Base-by-base conservation (phyloP, 371 early-diverging fungal species). In the Cokeromyces recurvatus region DNA sequence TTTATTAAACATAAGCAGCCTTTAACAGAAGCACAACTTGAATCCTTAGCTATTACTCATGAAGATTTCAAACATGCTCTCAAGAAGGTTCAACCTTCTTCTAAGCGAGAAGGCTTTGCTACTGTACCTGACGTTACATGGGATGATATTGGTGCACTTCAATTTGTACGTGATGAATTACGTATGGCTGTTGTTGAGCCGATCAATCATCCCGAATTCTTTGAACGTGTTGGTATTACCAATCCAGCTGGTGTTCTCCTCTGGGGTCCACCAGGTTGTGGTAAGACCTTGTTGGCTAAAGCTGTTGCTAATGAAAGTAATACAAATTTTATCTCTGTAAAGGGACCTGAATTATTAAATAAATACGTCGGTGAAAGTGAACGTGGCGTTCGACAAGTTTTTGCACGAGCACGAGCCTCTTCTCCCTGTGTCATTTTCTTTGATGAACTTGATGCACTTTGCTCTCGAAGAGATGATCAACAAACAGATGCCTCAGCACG, bases 311-410 rank as follows among this genome's bases (percentile, higher is more conserved):
- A 92, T 64, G 95, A 95, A 66, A 91, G 89, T 57, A 87, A 92
- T 47, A 95, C 94, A 59, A 99, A 99, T 69, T 99, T 99, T 60
- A 94, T 99, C 38, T 91, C 92, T 27, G 95, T 99, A 41, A 98
- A 98, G 63, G 99, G 99, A 0, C 99, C 99, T 15, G 99, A 99
- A 63, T 69, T 99, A 10, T 73, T 99, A 35, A 99, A 95, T 74
- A 99, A 99, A 83, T 99, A 98, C 62, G 99, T 99, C 1, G 99
- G 99, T 51, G 99, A 99, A 62, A 94, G 94, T 72, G 99, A 99
- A 71, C 84, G 95, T 32, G 93, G 95, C 14, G 85, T 99, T 16
- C 87, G 99, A 38, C 90, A 92, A 61, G 95, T 99, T 17, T 99
- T 99, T 81, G 84, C 91, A 3, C 82, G 95, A 27, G 99, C 99